phyloP scores from a whole-genome alignment of 768 basidiomycete genomes.

The Coprinopsis strossmayeri region DNA sequence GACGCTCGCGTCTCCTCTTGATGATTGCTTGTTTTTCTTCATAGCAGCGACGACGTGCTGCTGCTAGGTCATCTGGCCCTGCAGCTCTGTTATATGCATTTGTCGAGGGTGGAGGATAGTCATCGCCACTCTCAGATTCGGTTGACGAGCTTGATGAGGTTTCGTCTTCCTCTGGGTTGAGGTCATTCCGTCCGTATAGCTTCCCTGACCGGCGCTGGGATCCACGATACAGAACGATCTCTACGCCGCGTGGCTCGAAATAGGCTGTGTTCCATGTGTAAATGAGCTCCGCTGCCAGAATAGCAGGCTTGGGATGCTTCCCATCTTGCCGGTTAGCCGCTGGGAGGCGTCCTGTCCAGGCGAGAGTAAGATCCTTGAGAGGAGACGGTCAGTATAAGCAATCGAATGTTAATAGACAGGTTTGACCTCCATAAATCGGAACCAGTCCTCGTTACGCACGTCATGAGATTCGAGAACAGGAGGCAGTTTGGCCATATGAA shows the following conservation, averaged over 20 bases:
- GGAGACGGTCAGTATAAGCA: neutral
- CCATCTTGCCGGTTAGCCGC: conserved; percentile 43
- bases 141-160: conserved; percentile 16
- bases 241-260: conserved; percentile 69
- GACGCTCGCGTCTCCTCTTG: conserved; percentile 54
- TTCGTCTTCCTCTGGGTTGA: conserved; percentile 42
- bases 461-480: conserved; percentile 67
- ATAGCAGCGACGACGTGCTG: conserved; percentile 45
- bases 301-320: conserved; percentile 48
- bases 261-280: conserved; percentile 78
- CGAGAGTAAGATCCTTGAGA: conserved; percentile 59
- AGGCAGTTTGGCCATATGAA: conserved; percentile 64
- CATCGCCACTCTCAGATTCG: conserved; percentile 10
- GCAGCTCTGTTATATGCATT: neutral
- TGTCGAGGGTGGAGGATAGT: conserved; percentile 4
- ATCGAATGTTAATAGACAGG: conserved; percentile 15
- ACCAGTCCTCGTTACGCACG: conserved; percentile 75
- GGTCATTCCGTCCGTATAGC: conserved; percentile 46
- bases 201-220: conserved; percentile 71
- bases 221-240: conserved; percentile 76
- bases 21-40: conserved; percentile 48
- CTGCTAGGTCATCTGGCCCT: conserved; percentile 22
- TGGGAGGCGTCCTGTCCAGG: conserved; percentile 75
- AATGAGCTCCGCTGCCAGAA: conserved; percentile 62
- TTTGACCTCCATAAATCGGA: conserved; percentile 68